These are phyloP conservation scores for Ilex paraguariensis DNA, from an alignment of 305 asterid genomes.

Conservation along the genomic window DNA sequence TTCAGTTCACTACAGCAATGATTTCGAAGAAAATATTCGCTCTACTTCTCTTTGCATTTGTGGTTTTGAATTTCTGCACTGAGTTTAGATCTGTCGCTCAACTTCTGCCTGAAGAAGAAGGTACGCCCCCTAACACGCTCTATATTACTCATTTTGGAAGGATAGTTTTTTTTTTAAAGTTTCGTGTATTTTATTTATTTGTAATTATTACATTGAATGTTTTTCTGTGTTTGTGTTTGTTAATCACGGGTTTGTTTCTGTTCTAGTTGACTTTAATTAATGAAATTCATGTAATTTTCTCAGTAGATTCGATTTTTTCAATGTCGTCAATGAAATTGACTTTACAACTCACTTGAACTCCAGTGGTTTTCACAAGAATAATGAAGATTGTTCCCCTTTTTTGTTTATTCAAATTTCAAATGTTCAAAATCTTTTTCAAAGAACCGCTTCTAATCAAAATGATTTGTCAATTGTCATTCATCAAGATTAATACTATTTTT, in stretches of 20 bases:
- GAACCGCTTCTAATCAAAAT: too few relatives aligned
- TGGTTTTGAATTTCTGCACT: slow-evolving; percentile 16
- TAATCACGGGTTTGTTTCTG: not conserved
- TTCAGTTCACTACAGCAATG: slow-evolving; percentile 4
- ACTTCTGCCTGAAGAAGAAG: slow-evolving; percentile 53
- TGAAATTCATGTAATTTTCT: not conserved
- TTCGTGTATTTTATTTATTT: not conserved
- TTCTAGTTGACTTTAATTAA: not conserved
- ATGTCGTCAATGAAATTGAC: too few relatives aligned
- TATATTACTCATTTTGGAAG: too few relatives aligned
- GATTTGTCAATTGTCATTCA: too few relatives aligned
- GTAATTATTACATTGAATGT: not conserved
- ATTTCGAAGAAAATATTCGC: slow-evolving; percentile 19
- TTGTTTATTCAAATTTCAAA: too few relatives aligned
- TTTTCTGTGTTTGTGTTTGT: not conserved
- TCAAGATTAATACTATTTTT: too few relatives aligned
- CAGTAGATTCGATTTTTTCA: not conserved
- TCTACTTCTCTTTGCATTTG: slow-evolving; percentile 13
- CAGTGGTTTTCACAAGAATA: too few relatives aligned
- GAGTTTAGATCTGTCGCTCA: slow-evolving; percentile 28
- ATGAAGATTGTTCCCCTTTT: too few relatives aligned
- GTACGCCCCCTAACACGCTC: slow-evolving; percentile 10
- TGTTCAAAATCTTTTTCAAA: too few relatives aligned
- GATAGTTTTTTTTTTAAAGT: not conserved
- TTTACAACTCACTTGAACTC: too few relatives aligned